Evolutionary conservation across 331 rosid species (phyloP).

Genomic region (Acacia concinna): DNA sequence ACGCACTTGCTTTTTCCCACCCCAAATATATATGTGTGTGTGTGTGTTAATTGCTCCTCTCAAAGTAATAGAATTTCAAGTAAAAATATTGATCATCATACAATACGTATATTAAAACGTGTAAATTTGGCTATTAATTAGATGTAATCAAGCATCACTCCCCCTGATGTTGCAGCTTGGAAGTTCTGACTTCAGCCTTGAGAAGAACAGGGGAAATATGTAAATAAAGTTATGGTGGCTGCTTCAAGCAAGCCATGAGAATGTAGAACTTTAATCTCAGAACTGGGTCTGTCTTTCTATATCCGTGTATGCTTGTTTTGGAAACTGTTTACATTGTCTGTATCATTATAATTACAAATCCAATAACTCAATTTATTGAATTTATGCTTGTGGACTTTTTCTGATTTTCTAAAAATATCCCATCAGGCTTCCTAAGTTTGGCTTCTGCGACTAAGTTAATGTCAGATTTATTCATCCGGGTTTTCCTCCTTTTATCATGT

Average conservation of each 20-base stretch:
- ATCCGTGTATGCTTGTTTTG: background rate
- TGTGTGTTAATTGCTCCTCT: background rate
- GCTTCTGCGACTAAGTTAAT: background rate
- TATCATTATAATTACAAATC: background rate
- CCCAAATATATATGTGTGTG: no score
- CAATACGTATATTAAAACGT: background rate
- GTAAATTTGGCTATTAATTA: background rate
- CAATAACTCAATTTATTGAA: constrained; percentile 1
- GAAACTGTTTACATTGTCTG: background rate
- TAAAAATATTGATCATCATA: background rate
- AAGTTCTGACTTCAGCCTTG: background rate
- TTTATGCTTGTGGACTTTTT: background rate
- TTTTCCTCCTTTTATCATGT: background rate
- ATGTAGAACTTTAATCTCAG: constrained; percentile 12
- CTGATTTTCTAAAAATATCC: constrained; percentile 5
- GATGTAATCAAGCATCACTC: background rate
- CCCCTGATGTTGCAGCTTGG: background rate
- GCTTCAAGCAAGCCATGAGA: background rate
- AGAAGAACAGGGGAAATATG: constrained; percentile 7
- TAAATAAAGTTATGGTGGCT: background rate
- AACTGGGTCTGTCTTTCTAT: background rate
- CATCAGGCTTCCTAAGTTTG: background rate
- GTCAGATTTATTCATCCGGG: background rate
- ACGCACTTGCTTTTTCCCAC: background rate
- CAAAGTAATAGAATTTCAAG: background rate